Evolutionary conservation across 2,329 filamentous ascomycete genomes (phyloP), one percentile per base, ranked within the genome.

Genomic region (Phyllosticta paracitricarpa): DNA sequence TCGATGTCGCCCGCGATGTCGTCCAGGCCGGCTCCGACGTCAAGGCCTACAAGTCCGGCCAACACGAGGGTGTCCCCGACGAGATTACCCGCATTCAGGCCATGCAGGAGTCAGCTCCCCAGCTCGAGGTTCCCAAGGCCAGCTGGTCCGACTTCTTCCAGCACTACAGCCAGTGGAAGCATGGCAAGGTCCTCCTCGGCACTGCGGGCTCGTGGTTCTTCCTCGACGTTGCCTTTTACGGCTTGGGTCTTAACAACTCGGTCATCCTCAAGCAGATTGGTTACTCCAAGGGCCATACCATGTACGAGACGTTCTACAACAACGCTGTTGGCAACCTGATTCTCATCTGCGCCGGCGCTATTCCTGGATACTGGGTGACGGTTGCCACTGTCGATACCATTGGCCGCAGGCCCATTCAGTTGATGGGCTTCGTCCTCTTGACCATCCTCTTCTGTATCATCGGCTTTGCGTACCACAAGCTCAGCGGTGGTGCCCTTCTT

Each of bases 141-240:
- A 85, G 85, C 65, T 89, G 83, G 79, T 65, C 68, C 22, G 90
- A 95, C 74, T 94, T 94, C 76, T 71, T 78, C 73, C 73, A 73
- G 35, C 87, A 93, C 76, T 93, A 91, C 73, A 72, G 79, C 62
- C 82, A 87, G 69, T 84, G 82, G 79, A 88, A 85, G 77, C 86
- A 93, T 71, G 84, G 82, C 60, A 84, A 86, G 70, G 81, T 91
- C 28, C 82, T 91, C 0, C 77, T 91, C 52, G 89, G 89, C n/a
- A 93, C 89, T 12, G 88, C 89, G 12, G 87, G 87, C 51, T 93
- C 89, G 2, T 95, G 90, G 89, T 93, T 92, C 74, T 83, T 88
- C 74, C 84, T 89, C 57, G 89, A 91, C 68, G 78, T 82, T 54
- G 79, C 79, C 68, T 75, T 76, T 65, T 73, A 75, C 63, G 71